These are phyloP conservation scores for Fusarium sp. DNA, from an alignment of 2,329 filamentous ascomycete species.

Conservation along the genomic window DNA sequence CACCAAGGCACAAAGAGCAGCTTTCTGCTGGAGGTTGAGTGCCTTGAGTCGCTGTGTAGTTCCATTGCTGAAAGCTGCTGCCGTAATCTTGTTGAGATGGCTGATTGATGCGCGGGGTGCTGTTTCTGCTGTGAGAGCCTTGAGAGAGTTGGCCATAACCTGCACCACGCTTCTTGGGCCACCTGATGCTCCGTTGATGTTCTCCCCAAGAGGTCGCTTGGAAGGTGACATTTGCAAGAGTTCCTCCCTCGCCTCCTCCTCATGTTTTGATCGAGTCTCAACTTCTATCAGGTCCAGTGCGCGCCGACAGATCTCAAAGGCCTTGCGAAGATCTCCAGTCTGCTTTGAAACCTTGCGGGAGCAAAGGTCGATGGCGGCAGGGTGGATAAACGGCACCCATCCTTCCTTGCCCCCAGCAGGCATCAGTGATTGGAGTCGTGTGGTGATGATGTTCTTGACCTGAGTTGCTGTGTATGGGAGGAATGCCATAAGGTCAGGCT, in stretches of 20 bases:
- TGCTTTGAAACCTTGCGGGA: slow-evolving; percentile 95
- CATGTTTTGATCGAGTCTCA: slow-evolving; percentile 81
- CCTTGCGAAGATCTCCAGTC: slow-evolving; percentile 92
- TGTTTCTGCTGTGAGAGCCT: slow-evolving; percentile 75
- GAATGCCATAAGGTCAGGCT: slow-evolving; percentile 89
- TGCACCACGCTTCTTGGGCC: slow-evolving; percentile 58
- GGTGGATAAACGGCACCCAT: slow-evolving; percentile 89
- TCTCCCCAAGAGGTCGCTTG: slow-evolving; percentile 82
- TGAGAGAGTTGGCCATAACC: slow-evolving; percentile 65
- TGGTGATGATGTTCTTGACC: slow-evolving; percentile 87
- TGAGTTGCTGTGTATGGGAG: slow-evolving; percentile 90
- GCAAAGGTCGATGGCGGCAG: slow-evolving; percentile 91
- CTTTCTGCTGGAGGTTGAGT: slow-evolving; percentile 96
- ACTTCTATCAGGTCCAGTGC: slow-evolving; percentile 89
- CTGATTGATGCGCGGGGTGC: slow-evolving; percentile 90
- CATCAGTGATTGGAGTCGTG: slow-evolving; percentile 80
- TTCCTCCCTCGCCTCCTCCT: slow-evolving; percentile 68
- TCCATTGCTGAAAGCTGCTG: slow-evolving; percentile 89
- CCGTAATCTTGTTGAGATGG: slow-evolving; percentile 91
- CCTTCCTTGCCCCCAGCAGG: slow-evolving; percentile 64
- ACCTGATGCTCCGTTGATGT: slow-evolving; percentile 71
- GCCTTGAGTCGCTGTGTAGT: slow-evolving; percentile 84
- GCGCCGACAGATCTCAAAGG: slow-evolving; percentile 91
- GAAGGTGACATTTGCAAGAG: slow-evolving; percentile 72
- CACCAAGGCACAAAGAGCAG: slow-evolving; percentile 87